phyloP scores from a whole-genome alignment of 2,329 filamentous ascomycete genomes.

The Nigrospora osmanthi region DNA sequence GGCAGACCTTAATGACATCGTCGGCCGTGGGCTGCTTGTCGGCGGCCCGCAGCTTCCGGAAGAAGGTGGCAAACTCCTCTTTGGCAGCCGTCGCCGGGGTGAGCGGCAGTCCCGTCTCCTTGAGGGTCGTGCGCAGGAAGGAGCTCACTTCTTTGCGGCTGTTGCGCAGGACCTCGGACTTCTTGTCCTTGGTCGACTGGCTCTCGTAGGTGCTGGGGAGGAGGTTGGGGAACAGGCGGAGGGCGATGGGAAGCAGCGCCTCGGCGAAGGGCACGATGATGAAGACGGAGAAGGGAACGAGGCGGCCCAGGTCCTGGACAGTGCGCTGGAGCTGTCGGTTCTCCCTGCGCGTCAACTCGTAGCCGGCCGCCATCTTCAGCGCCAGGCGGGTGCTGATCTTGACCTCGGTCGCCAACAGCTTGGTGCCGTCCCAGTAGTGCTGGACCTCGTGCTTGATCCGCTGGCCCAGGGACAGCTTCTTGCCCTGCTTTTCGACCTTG shows the following conservation, averaged over 20 bases:
- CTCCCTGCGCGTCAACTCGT: constrained; percentile 91
- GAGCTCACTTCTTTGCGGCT: constrained; percentile 90
- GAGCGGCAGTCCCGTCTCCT: constrained; percentile 87
- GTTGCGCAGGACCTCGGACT: constrained; percentile 71
- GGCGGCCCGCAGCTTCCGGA: constrained; percentile 88
- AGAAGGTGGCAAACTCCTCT: constrained; percentile 93
- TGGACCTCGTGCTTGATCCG: constrained; percentile 90
- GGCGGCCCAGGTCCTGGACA: constrained; percentile 82
- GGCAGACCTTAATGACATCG: constrained; percentile 98
- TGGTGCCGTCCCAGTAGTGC: constrained; percentile 98
- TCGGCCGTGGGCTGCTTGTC: constrained; percentile 81
- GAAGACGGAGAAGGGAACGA: constrained; percentile 95
- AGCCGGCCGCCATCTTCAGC: constrained; percentile 95
- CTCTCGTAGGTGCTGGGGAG: constrained; percentile 96
- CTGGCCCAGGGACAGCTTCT: constrained; percentile 83
- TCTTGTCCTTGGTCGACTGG: constrained; percentile 82
- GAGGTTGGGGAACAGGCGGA: constrained; percentile 95
- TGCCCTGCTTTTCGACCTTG: constrained; percentile 64
- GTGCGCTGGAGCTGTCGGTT: constrained; percentile 88
- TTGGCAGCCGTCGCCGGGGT: constrained; percentile 78
- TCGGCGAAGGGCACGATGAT: constrained; percentile 96
- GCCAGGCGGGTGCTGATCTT: constrained; percentile 87
- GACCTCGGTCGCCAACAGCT: constrained; percentile 85
- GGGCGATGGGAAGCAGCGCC: constrained; percentile 79
- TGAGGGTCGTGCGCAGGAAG: constrained; percentile 81